phyloP scores from a whole-genome alignment of 2,329 filamentous ascomycete genomes.

The Ascochyta viciae-villosae region DNA sequence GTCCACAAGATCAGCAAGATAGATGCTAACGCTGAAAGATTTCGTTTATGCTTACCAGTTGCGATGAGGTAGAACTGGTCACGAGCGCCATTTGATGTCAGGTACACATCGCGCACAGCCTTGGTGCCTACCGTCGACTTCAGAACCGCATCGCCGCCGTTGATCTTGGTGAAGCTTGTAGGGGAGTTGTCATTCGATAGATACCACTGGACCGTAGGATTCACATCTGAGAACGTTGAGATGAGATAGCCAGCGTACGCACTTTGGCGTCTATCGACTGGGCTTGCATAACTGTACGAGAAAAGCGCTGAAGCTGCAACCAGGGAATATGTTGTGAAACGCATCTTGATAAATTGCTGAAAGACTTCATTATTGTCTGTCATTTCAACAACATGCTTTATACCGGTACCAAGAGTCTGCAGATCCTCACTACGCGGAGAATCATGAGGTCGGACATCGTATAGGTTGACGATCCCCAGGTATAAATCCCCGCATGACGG shows the following conservation, averaged over 20 bases:
- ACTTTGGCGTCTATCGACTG: background rate
- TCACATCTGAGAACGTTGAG: conserved; percentile 17
- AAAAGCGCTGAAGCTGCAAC: background rate
- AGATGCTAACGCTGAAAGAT: too few species aligned
- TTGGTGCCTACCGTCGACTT: conserved; percentile 19
- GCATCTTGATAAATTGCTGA: background rate
- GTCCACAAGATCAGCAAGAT: background rate
- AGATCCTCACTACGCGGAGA: background rate
- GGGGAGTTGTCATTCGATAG: conserved; percentile 14
- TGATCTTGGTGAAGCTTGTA: conserved; percentile 17
- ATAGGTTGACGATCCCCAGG: conserved; percentile 1
- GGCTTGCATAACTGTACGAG: background rate
- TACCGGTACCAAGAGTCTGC: background rate
- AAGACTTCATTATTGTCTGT: background rate
- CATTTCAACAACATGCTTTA: background rate
- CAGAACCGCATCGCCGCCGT: conserved; percentile 16
- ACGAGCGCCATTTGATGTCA: conserved; percentile 12
- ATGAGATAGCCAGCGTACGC: conserved; percentile 16
- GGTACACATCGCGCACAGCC: conserved; percentile 19
- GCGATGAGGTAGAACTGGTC: conserved; percentile 18
- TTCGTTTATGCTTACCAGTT: conserved; percentile 3
- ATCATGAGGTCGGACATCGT: background rate
- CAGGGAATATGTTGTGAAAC: background rate
- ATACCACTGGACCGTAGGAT: conserved; percentile 15
- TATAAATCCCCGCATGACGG: background rate